A percentile compares a stretch with the other conserved stretches of the same genome.
Conservation (phyloP, 768 basidiomycete species). For the Crepidotus variabilis region DNA sequence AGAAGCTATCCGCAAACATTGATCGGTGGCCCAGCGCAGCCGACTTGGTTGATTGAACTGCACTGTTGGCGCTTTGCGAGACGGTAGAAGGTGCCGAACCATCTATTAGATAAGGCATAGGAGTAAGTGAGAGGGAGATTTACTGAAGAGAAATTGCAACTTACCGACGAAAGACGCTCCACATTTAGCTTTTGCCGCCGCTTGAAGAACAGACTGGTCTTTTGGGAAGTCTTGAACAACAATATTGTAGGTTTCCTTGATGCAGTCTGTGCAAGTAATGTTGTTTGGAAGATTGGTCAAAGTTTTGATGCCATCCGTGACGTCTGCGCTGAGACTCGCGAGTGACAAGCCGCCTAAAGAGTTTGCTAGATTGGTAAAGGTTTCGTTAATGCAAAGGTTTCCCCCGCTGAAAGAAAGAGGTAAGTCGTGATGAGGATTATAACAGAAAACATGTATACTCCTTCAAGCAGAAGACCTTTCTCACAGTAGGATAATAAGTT, state of each 20-base stretch:
- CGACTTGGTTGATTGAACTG: not conserved
- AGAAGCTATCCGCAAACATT: too few relatives aligned
- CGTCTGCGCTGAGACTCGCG: constrained; percentile 18
- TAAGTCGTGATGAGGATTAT: too few relatives aligned
- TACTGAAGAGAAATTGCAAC: not conserved
- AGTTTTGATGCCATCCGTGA: not conserved
- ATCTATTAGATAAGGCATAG: not conserved
- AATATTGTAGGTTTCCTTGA: not conserved
- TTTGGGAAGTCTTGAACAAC: not conserved
- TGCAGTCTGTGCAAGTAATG: not conserved
- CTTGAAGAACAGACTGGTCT: not conserved
- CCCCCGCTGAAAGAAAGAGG: constrained; percentile 24
- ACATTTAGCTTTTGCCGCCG: not conserved
- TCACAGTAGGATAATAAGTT: not conserved
- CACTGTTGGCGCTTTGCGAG: not conserved
- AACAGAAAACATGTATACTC: not conserved
- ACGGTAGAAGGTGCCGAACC: not conserved
- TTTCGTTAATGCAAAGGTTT: constrained; percentile 53
- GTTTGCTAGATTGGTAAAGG: constrained; percentile 48
- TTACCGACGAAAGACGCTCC: not conserved
- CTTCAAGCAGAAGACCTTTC: not conserved
- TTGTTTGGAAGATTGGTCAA: not conserved
- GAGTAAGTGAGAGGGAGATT: too few relatives aligned
- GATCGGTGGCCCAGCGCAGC: too few relatives aligned
- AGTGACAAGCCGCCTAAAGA: constrained; percentile 33